phyloP scores from a whole-genome alignment of 2,329 filamentous ascomycete species.

The Penicillium sp. region DNA sequence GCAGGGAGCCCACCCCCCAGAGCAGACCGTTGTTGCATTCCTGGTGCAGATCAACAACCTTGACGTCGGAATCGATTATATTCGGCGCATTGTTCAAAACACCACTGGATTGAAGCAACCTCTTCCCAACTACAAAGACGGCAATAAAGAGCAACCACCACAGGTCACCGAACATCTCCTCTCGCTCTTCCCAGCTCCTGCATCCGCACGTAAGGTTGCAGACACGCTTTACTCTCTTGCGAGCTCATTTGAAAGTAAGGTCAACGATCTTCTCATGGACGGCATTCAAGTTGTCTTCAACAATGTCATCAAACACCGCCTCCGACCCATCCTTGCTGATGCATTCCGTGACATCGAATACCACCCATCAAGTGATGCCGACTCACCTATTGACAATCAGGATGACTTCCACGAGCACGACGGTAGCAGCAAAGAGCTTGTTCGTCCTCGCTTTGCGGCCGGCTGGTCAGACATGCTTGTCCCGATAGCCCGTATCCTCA shows the following conservation, averaged over 20 bases:
- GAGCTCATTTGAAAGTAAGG: slow-evolving; percentile 71
- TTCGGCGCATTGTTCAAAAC: slow-evolving; percentile 76
- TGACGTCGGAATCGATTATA: slow-evolving; percentile 87
- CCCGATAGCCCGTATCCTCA: slow-evolving; percentile 82
- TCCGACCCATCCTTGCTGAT: slow-evolving; percentile 81
- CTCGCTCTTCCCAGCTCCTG: slow-evolving; percentile 75
- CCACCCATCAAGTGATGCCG: slow-evolving; percentile 58
- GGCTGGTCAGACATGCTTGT: slow-evolving; percentile 84
- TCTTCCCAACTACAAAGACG: slow-evolving; percentile 5
- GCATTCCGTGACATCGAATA: slow-evolving; percentile 93
- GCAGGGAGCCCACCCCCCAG: slow-evolving; percentile 78
- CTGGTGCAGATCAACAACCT: slow-evolving; percentile 94
- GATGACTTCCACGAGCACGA: slow-evolving; percentile 47
- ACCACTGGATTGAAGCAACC: slow-evolving; percentile 52
- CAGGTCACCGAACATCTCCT: slow-evolving; percentile 45
- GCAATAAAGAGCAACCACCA: slow-evolving; percentile 15
- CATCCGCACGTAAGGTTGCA: slow-evolving; percentile 69
- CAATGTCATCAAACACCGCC: slow-evolving; percentile 78
- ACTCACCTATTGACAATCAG: slow-evolving; percentile 39
- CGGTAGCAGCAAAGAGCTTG: slow-evolving; percentile 56
- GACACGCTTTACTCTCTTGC: slow-evolving; percentile 68
- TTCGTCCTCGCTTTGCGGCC: slow-evolving; percentile 75
- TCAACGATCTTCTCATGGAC: slow-evolving; percentile 77
- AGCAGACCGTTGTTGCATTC: slow-evolving; percentile 85
- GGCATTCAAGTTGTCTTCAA: slow-evolving; percentile 83